Percentiles rank a stretch among this genome's conserved stretches.
Conservation (phyloP, 805 yeast genomes). For the Candida namnaoensis region DNA sequence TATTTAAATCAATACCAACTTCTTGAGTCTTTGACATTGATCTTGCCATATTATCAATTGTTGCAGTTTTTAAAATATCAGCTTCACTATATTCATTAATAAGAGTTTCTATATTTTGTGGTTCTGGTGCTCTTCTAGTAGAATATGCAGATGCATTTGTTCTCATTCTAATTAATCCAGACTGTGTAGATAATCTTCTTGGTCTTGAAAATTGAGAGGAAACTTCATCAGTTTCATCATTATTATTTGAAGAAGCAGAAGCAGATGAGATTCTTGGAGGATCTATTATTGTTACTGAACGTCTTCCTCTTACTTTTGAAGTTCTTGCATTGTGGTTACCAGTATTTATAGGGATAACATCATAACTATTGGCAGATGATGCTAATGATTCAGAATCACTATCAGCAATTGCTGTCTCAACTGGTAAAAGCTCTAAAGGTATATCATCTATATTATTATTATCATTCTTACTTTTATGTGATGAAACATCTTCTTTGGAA, state of each 20-base stretch:
- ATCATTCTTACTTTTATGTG: not conserved
- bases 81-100: conserved; percentile 18
- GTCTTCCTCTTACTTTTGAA: too few relatives aligned
- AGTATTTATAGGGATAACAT: too few relatives aligned
- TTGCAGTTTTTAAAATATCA: conserved; percentile 6
- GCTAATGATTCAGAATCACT: not conserved
- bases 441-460: not conserved
- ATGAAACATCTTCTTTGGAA: not conserved
- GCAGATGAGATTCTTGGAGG: too few relatives aligned
- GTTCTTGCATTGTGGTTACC: too few relatives aligned
- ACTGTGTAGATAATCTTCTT: not conserved
- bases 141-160: conserved; percentile 12
- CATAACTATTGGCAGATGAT: not conserved
- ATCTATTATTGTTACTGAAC: too few relatives aligned
- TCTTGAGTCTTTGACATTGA: conserved; percentile 12
- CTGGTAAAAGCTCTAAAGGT: too few relatives aligned
- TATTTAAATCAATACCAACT: conserved; percentile 9
- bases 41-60: conserved; percentile 7
- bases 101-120: conserved; percentile 10
- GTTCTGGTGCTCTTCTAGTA: conserved; percentile 4
- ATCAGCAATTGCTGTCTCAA: not conserved
- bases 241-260: too few relatives aligned
- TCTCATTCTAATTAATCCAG: not conserved
- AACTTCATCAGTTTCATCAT: too few relatives aligned
- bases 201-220: too few relatives aligned